phyloP scores from a whole-genome alignment of 768 basidiomycete species.

The Mrakia frigida region DNA sequence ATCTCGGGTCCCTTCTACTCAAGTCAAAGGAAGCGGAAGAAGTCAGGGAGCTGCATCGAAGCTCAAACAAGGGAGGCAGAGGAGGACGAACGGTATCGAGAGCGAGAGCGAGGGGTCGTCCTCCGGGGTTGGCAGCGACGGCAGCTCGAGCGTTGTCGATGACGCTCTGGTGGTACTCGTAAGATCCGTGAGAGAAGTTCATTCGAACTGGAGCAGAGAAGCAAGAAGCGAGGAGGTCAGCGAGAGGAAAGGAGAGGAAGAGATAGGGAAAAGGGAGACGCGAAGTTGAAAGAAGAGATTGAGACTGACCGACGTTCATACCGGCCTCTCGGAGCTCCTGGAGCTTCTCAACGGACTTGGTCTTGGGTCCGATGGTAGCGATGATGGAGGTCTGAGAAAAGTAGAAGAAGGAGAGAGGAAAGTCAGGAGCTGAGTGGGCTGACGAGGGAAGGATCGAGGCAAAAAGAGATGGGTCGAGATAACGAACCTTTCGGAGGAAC shows the following conservation, averaged over 20 bases:
- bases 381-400: slow-evolving; percentile 83
- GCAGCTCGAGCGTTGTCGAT: slow-evolving; percentile 93
- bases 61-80: not conserved
- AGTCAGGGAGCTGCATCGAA: not conserved
- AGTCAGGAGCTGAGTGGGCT: not conserved
- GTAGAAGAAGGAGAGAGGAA: not conserved
- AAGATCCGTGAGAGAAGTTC: slow-evolving; percentile 99
- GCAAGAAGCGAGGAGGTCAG: not conserved
- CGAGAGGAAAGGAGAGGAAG: not conserved
- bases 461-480: not conserved
- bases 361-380: slow-evolving; percentile 98
- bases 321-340: slow-evolving; percentile 78
- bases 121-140: slow-evolving; percentile 65
- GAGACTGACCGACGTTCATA: slow-evolving; percentile 79
- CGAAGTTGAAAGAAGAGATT: not conserved
- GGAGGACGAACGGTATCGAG: slow-evolving; percentile 61
- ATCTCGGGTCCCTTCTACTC: slow-evolving; percentile 90
- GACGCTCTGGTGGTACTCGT: slow-evolving; percentile 98
- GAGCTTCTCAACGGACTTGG: slow-evolving; percentile 85
- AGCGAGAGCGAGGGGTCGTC: slow-evolving; percentile 94
- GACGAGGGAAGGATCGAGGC: not conserved
- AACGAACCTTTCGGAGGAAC: slow-evolving; percentile 78
- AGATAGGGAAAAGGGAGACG: not conserved
- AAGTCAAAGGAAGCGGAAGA: not conserved
- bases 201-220: slow-evolving; percentile 69